Evolutionary conservation across 345 rosid genomes (phyloP).

Genomic region (Populus euphratica): DNA sequence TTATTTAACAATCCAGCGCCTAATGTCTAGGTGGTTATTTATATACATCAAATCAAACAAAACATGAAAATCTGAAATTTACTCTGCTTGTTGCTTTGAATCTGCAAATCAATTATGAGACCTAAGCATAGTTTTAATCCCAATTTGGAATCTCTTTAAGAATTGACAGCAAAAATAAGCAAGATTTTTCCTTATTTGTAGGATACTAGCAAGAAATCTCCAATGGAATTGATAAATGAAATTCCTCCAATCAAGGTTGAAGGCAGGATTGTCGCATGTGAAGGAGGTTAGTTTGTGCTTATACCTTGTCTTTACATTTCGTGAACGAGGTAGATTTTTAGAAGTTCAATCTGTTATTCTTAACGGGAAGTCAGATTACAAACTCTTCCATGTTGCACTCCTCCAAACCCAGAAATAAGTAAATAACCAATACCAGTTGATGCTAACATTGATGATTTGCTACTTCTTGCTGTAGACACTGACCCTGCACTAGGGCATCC

Average conservation of each 20-base stretch:
- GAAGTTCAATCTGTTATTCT: too few species aligned
- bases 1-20: too few species aligned
- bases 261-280: constrained; percentile 95
- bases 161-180: background rate
- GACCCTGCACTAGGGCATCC: constrained; percentile 95
- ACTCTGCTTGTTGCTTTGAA: background rate
- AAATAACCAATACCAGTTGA: too few species aligned
- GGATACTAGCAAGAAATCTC: constrained; percentile 92
- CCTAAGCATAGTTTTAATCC: too few species aligned
- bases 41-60: too few species aligned
- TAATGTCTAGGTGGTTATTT: too few species aligned
- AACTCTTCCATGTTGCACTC: too few species aligned
- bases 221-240: constrained; percentile 96
- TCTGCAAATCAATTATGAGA: too few species aligned
- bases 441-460: background rate
- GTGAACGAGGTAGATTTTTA: background rate
- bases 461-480: constrained; percentile 39
- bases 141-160: too few species aligned
- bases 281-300: constrained; percentile 66
- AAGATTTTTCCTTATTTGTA: constrained; percentile 14
- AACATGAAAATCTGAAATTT: background rate
- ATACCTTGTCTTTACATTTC: background rate
- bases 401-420: too few species aligned
- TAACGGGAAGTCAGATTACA: too few species aligned
- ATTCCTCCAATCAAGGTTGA: constrained; percentile 94